Evolutionary conservation across 2,329 filamentous ascomycete species (phyloP).

Genomic region (Xylaria sp.): DNA sequence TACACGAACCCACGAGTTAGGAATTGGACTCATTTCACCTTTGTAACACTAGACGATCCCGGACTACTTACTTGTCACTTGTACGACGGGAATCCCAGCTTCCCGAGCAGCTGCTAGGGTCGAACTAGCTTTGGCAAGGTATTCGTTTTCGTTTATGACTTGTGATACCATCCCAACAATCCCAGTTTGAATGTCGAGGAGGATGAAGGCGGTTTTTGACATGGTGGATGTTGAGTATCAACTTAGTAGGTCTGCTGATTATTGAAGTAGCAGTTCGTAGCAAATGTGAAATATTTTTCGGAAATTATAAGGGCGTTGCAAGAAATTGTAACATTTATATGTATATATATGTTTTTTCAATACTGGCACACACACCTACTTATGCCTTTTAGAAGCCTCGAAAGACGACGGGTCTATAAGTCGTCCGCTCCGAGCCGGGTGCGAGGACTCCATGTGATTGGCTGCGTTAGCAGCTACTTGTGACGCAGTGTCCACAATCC

Average conservation of each 20-base stretch:
- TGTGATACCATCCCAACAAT: constrained; percentile 43
- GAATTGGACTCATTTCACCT: neutral
- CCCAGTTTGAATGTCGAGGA: constrained; percentile 53
- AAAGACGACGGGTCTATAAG: neutral
- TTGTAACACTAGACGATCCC: neutral
- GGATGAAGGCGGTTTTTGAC: constrained; percentile 49
- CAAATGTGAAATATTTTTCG: neutral
- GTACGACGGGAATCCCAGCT: constrained; percentile 47
- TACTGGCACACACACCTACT: neutral
- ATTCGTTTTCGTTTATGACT: constrained; percentile 34
- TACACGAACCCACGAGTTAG: constrained; percentile 5
- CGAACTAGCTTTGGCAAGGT: constrained; percentile 43
- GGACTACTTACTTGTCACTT: constrained; percentile 46
- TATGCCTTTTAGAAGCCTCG: neutral
- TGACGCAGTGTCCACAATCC: neutral
- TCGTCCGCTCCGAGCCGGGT: constrained; percentile 20
- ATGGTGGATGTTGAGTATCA: constrained; percentile 36
- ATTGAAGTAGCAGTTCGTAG: neutral
- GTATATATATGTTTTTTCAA: constrained; percentile 18
- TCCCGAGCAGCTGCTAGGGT: constrained; percentile 45
- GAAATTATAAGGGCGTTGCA: neutral
- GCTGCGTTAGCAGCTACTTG: neutral
- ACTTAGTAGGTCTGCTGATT: neutral
- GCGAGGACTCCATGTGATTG: constrained; percentile 28
- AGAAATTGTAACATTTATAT: neutral